phyloP scores from a whole-genome alignment of 306 rosid species.

The Trifolium pratense region DNA sequence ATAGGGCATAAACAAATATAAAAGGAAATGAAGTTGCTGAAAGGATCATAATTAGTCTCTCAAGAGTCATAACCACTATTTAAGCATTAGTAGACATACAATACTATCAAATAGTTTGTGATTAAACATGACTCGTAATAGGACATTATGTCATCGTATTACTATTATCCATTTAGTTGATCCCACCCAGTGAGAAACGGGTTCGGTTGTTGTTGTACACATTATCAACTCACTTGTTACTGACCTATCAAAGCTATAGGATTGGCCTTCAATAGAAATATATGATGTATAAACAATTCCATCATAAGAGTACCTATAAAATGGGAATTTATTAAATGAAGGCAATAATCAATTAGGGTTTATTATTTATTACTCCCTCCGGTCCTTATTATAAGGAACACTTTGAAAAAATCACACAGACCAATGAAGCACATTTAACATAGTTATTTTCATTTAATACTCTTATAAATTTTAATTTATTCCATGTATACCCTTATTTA shows the following conservation, averaged over 20 bases:
- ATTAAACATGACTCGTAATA: neutral
- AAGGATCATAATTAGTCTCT: conserved; percentile 13
- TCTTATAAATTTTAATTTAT: no score
- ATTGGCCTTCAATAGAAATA: conserved; percentile 32
- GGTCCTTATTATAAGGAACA: no score
- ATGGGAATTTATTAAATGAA: conserved; percentile 22
- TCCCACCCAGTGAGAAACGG: neutral
- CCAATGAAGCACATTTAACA: no score
- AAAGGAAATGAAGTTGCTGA: conserved; percentile 28
- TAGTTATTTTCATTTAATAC: no score
- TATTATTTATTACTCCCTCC: conserved; percentile 8
- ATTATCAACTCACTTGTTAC: conserved; percentile 10
- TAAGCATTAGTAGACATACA: conserved; percentile 20
- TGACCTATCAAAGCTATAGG: conserved; percentile 23
- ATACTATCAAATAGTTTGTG: neutral
- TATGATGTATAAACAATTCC: conserved; percentile 27
- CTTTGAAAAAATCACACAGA: no score
- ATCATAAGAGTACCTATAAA: conserved; percentile 23
- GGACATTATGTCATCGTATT: neutral
- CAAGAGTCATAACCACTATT: conserved; percentile 21
- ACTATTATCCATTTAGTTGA: neutral
- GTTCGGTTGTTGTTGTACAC: neutral
- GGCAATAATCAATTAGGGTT: conserved; percentile 23
- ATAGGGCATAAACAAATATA: conserved; percentile 11
- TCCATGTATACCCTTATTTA: no score